phyloP scores from a whole-genome alignment of 1,284 basidiomycete genomes.

The Apiotrichum domesticum region DNA sequence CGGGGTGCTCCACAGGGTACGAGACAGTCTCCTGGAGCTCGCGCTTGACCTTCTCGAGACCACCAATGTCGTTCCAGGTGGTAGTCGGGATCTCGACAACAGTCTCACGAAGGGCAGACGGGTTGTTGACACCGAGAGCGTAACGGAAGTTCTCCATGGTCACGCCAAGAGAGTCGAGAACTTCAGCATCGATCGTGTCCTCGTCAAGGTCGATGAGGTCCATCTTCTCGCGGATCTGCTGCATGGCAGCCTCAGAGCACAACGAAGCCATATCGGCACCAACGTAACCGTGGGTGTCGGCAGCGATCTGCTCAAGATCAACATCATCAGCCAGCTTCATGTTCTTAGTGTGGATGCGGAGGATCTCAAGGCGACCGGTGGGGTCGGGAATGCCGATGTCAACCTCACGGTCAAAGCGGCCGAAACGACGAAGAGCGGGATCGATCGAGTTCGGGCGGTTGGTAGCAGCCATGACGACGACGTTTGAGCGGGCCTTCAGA shows the following conservation, averaged over 20 bases:
- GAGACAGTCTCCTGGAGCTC: conserved; percentile 99
- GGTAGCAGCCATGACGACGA: conserved; percentile 99
- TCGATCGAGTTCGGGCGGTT: conserved; percentile 97
- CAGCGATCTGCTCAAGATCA: conserved; percentile 96
- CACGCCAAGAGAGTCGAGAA: conserved; percentile 89
- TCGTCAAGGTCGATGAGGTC: conserved; percentile 87
- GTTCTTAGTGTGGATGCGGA: conserved; percentile 99
- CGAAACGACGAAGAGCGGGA: conserved; percentile 94
- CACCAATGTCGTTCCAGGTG: conserved; percentile 98
- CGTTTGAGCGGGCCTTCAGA: conserved; percentile 94
- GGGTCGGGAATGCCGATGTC: conserved; percentile 99
- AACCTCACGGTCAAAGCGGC: conserved; percentile 97
- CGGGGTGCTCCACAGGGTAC: conserved; percentile 99
- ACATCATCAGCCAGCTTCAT: conserved; percentile 99
- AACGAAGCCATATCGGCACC: conserved; percentile 95
- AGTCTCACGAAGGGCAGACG: conserved; percentile 93
- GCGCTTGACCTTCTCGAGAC: conserved; percentile 98
- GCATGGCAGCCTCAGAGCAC: conserved; percentile 96
- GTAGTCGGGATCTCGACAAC: conserved; percentile 93
- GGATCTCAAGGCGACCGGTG: conserved; percentile 94
- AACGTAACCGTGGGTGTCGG: conserved; percentile 98
- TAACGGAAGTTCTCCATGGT: conserved; percentile 99
- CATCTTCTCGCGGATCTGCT: conserved; percentile 98
- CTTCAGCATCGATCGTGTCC: conserved; percentile 94
- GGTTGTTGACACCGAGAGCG: conserved; percentile 87